phyloP scores from a whole-genome alignment of 192 early-diverging fungal genomes.

The Glomus cerebriforme region DNA sequence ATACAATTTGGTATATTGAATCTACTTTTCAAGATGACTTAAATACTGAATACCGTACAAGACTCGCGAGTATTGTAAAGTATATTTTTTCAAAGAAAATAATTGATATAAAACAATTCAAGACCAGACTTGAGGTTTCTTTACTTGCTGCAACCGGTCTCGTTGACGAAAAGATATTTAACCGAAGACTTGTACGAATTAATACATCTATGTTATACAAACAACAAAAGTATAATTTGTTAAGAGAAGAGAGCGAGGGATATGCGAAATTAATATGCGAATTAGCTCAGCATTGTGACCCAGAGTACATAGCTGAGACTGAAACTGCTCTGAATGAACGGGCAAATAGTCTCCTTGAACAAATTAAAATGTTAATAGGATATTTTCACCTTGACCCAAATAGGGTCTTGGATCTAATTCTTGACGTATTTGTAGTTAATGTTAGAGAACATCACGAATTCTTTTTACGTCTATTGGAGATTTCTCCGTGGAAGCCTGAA shows the following conservation, averaged over 20 bases:
- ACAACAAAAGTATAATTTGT: conserved; percentile 82
- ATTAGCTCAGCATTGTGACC: conserved; percentile 41
- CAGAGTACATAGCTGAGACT: conserved; percentile 16
- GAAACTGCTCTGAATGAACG: background rate
- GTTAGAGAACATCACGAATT: conserved; percentile 67
- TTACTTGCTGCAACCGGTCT: conserved; percentile 32
- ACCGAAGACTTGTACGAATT: conserved; percentile 35
- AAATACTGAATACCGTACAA: background rate
- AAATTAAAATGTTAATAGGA: conserved; percentile 40
- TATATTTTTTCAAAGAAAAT: background rate
- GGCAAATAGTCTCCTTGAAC: conserved; percentile 12
- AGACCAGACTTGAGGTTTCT: conserved; percentile 7
- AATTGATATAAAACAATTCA: background rate
- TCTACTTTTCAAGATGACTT: background rate
- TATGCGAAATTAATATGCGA: conserved; percentile 74
- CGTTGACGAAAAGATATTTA: conserved; percentile 33
- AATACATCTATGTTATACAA: conserved; percentile 56
- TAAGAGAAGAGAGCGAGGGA: conserved; percentile 80
- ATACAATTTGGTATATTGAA: background rate
- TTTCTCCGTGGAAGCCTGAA: conserved; percentile 54
- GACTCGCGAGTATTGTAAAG: background rate
- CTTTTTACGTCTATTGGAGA: conserved; percentile 67
- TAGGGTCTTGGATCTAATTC: conserved; percentile 75
- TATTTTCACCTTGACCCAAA: conserved; percentile 84
- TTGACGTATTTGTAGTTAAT: conserved; percentile 76